Conservation (phyloP, 352 stramenopile genomes). For the Globisporangium cystogenes region DNA sequence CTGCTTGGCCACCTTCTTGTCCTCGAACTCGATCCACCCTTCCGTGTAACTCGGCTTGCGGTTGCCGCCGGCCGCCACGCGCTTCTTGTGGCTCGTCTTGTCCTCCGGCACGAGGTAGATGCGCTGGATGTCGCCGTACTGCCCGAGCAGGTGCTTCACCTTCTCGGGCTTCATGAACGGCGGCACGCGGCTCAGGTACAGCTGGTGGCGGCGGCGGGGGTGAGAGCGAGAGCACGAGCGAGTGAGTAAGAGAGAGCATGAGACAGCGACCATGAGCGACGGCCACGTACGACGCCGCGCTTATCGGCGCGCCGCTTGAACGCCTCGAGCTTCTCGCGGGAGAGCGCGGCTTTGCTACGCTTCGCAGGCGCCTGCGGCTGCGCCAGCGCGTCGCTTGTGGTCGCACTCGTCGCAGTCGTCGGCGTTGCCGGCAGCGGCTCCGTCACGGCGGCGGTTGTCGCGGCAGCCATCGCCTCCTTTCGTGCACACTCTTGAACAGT, state of each 20-base stretch:
- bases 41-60: constrained; percentile 91
- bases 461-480: too few relatives aligned
- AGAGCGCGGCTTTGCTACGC: constrained; percentile 8
- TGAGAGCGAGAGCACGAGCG: not conserved
- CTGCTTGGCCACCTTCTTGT: constrained; percentile 95
- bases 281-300: constrained; percentile 35
- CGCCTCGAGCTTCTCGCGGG: constrained; percentile 36
- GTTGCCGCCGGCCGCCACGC: constrained; percentile 86
- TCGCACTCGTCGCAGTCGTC: not conserved
- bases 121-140: constrained; percentile 92
- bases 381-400: not conserved
- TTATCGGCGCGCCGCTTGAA: constrained; percentile 47
- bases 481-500: not conserved
- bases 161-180: constrained; percentile 97
- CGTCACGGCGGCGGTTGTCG: too few relatives aligned
- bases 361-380: not conserved
- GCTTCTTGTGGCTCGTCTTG: constrained; percentile 87
- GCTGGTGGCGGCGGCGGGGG: not conserved
- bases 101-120: constrained; percentile 98
- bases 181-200: constrained; percentile 96
- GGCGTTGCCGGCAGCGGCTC: not conserved
- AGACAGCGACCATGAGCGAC: not conserved
- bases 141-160: constrained; percentile 88
- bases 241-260: not conserved
- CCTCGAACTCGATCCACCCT: constrained; percentile 98